These are phyloP conservation scores for Lactarius psammicola DNA, from an alignment of 768 basidiomycete species.

Conservation along the genomic window DNA sequence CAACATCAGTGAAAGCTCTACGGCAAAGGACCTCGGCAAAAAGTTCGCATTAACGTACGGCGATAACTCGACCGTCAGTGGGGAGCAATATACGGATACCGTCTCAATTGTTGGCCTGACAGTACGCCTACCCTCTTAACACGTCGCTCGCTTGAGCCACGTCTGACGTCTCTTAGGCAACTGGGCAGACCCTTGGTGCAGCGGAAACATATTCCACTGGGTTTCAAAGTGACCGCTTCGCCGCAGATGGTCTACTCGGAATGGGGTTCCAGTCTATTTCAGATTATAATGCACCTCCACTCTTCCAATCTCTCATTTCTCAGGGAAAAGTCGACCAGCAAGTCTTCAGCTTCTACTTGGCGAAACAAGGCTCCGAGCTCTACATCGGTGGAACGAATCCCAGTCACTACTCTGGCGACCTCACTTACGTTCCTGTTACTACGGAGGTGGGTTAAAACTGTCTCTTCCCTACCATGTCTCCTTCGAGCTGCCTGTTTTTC, in stretches of 20 bases:
- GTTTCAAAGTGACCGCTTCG: slow-evolving; percentile 34
- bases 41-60: slow-evolving; percentile 40
- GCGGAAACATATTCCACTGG: slow-evolving; percentile 43
- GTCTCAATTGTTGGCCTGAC: slow-evolving; percentile 41
- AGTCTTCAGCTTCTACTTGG: slow-evolving; percentile 51
- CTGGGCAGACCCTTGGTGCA: slow-evolving; percentile 44
- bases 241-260: slow-evolving; percentile 45
- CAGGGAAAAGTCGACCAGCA: slow-evolving; percentile 37
- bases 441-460: not conserved
- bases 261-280: slow-evolving; percentile 38
- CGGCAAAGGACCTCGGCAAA: slow-evolving; percentile 31
- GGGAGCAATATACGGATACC: slow-evolving; percentile 44
- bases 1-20: slow-evolving; percentile 3
- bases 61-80: slow-evolving; percentile 41
- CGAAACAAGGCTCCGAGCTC: slow-evolving; percentile 33
- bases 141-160: not conserved
- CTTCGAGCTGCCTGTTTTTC: not conserved
- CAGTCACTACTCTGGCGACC: not conserved
- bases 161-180: slow-evolving; percentile 25
- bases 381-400: slow-evolving; percentile 16
- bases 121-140: slow-evolving; percentile 22
- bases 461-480: not conserved
- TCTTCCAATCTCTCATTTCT: slow-evolving; percentile 44
- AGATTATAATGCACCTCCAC: slow-evolving; percentile 28
- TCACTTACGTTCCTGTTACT: slow-evolving; percentile 13